Base-by-base conservation (phyloP, 2,329 filamentous ascomycete genomes). In the Paramyrothecium sp. region DNA sequence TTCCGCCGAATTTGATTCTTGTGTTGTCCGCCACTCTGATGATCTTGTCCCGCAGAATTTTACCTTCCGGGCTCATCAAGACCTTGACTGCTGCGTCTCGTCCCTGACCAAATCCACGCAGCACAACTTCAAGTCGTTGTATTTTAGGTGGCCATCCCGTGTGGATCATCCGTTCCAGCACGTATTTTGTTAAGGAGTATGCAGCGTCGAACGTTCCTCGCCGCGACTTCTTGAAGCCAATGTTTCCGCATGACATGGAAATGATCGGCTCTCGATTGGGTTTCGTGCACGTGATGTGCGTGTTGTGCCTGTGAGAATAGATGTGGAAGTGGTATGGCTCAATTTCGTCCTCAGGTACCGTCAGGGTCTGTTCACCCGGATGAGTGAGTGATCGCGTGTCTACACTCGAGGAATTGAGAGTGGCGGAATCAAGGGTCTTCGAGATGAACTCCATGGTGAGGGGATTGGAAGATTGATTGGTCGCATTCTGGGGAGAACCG, bases 1-100 rank as follows among this genome's bases (percentile, higher is more conserved):
- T 91, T 70, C 95, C 96, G 76, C 93, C 95, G 81, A 98, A 97
- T 81, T 99, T 99, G 74, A 98, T 75, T 68, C 89, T 89, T 56
- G 94, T 98, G 46, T 86, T 82, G 77, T 99, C 95, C 33, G 90
- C 87, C 60, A 99, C 89, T 65, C 87, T 88, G 47, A 86, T 80
- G 63, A 99, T 90, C 78, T 90, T 87, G 33, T 83, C 79, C 64
- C 92, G 85, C 63, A 98, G 75, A 66, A 86, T 73, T 69, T 85
- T 87, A 57, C 95, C 95, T 73, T 99, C 94, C 21, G 82, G 87
- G 38, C 94, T 93, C 74, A 99, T 77, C 58, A 99, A 77, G 7
- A 93, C 90, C 82, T 98, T 99, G 55, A 88, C 88, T 54, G 92
- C 89, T 1, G 95, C 95, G 67, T 98, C 93, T 65, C 96, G 83